Base-by-base conservation (phyloP, 1,139 yeast genomes). In the Blastobotrys persicus region DNA sequence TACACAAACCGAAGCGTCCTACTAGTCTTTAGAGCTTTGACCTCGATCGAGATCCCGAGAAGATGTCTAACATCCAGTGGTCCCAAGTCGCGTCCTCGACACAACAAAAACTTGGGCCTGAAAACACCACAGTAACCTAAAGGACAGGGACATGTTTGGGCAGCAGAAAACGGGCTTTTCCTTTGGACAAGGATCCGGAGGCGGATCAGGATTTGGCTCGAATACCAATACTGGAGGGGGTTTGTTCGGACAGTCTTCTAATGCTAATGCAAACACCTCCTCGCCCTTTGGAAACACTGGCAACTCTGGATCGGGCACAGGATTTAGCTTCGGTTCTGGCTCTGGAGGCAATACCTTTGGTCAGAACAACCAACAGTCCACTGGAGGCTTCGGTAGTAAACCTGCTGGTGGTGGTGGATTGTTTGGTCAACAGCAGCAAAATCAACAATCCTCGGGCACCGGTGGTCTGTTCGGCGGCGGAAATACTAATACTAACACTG, bases 281-380 rank as follows among this genome's bases (percentile, higher is more conserved):
- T 37, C 41, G 7, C 26, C 41, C 3, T 37, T 37, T 14, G 41
- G 41, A 23, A 37, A 28, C 31, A 17, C 33, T 19, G 6, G 33
- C 18, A 31, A 37, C 19, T 20, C 45, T 2, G 23, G 39, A 18
- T n/a, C 37, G 16, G 37, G 45, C 17, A 40, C 46, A 11, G 50
- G 46, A 18, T 47, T 42, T 33, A 32, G 45, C n/a, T 47, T 43
- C 19, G 50, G 50, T 7, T 18, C 19, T 23, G 35, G 41, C 12
- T 33, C 34, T 13, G 50, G 55, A 2, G 51, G 55, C 11, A 42
- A 31, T 31, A 14, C 46, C 11, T 76, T 77, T 65, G 75, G 75
- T 12, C 54, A 50, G 41, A 55, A 44, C 53, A 55, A 47, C 55
- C 40, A 50, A 34, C 14, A 48, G 52, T 41, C 59, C 31, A 50